Evolutionary conservation across 2,329 filamentous ascomycete genomes (phyloP).

Genomic region (Blastomyces parvus): DNA sequence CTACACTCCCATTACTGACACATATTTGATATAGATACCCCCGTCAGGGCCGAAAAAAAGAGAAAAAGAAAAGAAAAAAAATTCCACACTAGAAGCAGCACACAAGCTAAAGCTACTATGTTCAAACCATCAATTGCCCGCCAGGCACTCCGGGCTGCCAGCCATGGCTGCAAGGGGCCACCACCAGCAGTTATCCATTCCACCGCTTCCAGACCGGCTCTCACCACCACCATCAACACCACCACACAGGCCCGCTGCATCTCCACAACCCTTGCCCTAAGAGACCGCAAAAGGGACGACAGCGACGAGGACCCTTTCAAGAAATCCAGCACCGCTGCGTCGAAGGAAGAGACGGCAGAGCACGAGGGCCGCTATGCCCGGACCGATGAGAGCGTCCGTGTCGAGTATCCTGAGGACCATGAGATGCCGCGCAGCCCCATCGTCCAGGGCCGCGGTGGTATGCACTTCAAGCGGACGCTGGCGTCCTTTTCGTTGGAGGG

Average conservation of each 20-base stretch:
- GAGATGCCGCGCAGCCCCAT: constrained; percentile 62
- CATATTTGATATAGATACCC: background rate
- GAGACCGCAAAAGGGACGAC: background rate
- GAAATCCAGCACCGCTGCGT: constrained; percentile 2
- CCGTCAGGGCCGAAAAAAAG: no score
- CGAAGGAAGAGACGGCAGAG: constrained; percentile 18
- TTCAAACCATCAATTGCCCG: constrained; percentile 23
- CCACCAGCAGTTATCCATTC: constrained; percentile 8
- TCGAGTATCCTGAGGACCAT: constrained; percentile 67
- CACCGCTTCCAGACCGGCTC: constrained; percentile 11
- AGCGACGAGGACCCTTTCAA: constrained; percentile 1
- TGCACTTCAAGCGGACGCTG: constrained; percentile 76
- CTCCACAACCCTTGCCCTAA: background rate
- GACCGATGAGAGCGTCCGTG: constrained; percentile 66
- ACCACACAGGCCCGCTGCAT: constrained; percentile 9
- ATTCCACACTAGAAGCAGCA: background rate
- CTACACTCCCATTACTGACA: background rate
- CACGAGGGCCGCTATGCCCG: constrained; percentile 64
- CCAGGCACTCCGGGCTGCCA: constrained; percentile 21
- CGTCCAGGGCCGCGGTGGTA: constrained; percentile 65
- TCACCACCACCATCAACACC: constrained; percentile 13
- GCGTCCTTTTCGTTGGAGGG: constrained; percentile 79
- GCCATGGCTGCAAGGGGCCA: constrained; percentile 13
- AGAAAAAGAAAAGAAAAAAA: background rate
- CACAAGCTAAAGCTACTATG: constrained; percentile 18